These are phyloP conservation scores for Onygenales sp. DNA, from an alignment of 2,329 filamentous ascomycete species.

Conservation along the genomic window DNA sequence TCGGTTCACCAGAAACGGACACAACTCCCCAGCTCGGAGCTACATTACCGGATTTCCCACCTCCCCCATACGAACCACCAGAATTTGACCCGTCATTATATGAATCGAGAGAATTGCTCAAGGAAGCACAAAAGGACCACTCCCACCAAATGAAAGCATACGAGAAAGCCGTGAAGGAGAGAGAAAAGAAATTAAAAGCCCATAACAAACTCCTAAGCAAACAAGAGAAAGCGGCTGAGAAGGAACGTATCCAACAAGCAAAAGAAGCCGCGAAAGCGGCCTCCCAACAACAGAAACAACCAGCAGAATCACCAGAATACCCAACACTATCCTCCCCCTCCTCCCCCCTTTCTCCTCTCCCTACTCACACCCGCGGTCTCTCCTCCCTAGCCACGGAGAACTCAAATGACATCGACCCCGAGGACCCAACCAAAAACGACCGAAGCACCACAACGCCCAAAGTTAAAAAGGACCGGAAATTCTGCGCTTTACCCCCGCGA, in stretches of 20 bases:
- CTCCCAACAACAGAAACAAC: not conserved
- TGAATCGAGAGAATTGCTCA: conserved; percentile 55
- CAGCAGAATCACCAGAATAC: not conserved
- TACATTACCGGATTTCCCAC: conserved; percentile 19
- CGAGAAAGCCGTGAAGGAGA: conserved; percentile 56
- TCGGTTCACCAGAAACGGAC: not conserved
- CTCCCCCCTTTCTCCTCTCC: not conserved
- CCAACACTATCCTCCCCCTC: not conserved
- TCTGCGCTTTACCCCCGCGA: conserved; percentile 62
- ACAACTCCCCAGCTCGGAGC: not conserved
- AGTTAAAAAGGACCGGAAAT: conserved; percentile 56
- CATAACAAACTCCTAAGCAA: conserved; percentile 18
- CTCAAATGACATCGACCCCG: not conserved
- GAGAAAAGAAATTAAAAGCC: conserved; percentile 47
- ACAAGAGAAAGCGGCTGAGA: conserved; percentile 11
- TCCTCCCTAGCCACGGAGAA: not conserved
- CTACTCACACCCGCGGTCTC: not conserved
- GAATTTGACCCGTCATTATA: conserved; percentile 50
- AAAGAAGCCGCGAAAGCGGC: conserved; percentile 4
- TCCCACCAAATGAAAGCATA: conserved; percentile 55
- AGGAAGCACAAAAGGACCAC: conserved; percentile 60
- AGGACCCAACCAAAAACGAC: conserved; percentile 7
- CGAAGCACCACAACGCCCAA: conserved; percentile 6
- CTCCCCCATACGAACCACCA: conserved; percentile 45
- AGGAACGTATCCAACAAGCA: conserved; percentile 25